These are phyloP conservation scores for Golubevia sp. DNA, from an alignment of 1,284 basidiomycete species.

Conservation along the genomic window DNA sequence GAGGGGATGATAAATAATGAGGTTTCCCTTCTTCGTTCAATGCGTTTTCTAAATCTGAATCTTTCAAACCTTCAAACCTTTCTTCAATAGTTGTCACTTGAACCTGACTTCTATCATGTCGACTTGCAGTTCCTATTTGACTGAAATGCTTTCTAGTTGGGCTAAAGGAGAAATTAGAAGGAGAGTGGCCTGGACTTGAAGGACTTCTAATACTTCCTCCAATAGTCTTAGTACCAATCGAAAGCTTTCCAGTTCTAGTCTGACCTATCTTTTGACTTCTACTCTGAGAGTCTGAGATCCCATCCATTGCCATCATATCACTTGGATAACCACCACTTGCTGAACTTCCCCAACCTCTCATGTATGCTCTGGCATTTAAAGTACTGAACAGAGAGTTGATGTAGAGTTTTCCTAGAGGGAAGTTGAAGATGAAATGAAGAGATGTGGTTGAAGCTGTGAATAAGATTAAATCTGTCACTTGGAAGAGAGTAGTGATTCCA, in stretches of 20 bases:
- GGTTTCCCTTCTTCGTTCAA: background rate
- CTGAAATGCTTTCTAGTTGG: background rate
- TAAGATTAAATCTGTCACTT: slow-evolving; percentile 38
- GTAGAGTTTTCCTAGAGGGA: slow-evolving; percentile 48
- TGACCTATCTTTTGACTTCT: background rate
- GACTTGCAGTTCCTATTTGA: no score
- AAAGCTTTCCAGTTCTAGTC: background rate
- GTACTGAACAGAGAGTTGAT: slow-evolving; percentile 53
- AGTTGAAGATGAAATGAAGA: slow-evolving; percentile 49
- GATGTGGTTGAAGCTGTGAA: slow-evolving; percentile 39
- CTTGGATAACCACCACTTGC: background rate
- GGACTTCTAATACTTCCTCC: background rate
- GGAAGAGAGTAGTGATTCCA: slow-evolving; percentile 41
- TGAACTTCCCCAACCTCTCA: background rate
- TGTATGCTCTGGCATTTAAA: slow-evolving; percentile 42
- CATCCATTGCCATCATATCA: no score
- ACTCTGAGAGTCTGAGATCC: no score
- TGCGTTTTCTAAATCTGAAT: background rate
- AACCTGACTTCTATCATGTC: background rate
- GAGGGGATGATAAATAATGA: background rate
- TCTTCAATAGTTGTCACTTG: background rate
- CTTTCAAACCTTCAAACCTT: background rate
- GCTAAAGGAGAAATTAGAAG: background rate
- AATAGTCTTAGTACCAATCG: background rate
- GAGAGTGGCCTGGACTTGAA: background rate